Conservation (phyloP, 179 eudicot species). For the Silene coronaria region DNA sequence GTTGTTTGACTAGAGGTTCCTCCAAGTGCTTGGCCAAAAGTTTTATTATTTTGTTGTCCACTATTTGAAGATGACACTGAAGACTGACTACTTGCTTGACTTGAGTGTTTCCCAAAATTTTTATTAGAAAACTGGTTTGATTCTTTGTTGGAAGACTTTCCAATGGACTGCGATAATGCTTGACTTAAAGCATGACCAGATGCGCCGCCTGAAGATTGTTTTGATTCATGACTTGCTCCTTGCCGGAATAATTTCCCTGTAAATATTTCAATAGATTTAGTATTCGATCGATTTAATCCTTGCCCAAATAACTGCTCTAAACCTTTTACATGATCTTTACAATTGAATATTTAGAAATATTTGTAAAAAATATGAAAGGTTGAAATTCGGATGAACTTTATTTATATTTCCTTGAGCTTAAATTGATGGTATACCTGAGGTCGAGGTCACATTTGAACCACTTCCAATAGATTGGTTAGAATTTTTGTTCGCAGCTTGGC, state of each 20-base stretch:
- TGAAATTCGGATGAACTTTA: no score
- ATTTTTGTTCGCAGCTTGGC: not conserved
- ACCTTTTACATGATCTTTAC: no score
- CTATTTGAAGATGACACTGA: not conserved
- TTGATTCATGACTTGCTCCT: not conserved
- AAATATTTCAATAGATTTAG: no score
- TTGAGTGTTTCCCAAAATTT: not conserved
- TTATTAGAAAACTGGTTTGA: not conserved
- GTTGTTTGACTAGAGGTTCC: no score
- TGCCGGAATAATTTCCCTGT: not conserved
- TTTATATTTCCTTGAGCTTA: no score
- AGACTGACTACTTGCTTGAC: not conserved
- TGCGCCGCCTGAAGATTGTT: not conserved
- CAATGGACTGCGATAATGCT: not conserved
- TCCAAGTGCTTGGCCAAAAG: no score
- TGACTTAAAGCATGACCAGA: not conserved
- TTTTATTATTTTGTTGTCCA: not conserved
- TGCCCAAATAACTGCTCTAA: no score
- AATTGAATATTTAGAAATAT: no score
- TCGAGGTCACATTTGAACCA: not conserved
- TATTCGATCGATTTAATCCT: no score
- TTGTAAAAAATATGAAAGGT: no score
- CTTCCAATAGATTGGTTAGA: no score
- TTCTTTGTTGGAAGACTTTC: not conserved
- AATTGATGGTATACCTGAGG: not conserved